Evolutionary conservation across 495 filamentous ascomycete species (phyloP).

Genomic region (Parachaetomium inaequale): DNA sequence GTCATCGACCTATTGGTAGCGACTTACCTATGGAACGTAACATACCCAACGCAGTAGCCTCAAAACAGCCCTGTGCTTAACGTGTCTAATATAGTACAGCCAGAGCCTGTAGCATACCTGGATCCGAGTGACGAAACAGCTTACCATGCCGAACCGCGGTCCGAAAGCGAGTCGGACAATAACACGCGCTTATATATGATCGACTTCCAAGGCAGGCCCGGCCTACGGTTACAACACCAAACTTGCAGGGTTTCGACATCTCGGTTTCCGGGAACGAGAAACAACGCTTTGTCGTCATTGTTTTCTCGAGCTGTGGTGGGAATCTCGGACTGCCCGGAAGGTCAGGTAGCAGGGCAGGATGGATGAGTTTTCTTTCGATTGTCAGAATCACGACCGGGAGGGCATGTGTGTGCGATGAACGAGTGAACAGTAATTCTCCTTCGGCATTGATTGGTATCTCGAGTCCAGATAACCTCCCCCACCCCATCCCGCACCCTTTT

Average conservation of each 20-base stretch:
- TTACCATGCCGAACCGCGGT: not conserved
- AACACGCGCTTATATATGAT: not conserved
- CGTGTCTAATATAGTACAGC: not conserved
- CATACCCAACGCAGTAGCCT: not conserved
- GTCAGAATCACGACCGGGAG: not conserved
- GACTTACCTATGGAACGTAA: not conserved
- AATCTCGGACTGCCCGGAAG: not conserved
- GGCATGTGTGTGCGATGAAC: not conserved
- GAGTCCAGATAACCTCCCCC: not conserved
- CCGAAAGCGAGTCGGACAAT: not conserved
- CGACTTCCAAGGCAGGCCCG: constrained; percentile 7
- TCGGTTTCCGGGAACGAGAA: not conserved
- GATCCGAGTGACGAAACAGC: not conserved
- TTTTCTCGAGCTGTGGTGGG: not conserved
- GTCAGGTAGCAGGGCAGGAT: too few relatives aligned
- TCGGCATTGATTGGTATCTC: constrained; percentile 8
- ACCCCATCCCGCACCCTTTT: not conserved
- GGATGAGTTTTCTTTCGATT: not conserved
- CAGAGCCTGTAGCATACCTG: not conserved
- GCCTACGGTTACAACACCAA: not conserved
- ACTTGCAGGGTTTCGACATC: not conserved
- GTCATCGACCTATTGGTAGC: not conserved
- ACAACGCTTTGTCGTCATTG: not conserved
- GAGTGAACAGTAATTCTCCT: not conserved
- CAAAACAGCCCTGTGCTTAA: not conserved